Evolutionary conservation across 495 filamentous ascomycete genomes (phyloP), one percentile per base, ranked within the genome.

Genomic region (Entonaema liquescens): DNA sequence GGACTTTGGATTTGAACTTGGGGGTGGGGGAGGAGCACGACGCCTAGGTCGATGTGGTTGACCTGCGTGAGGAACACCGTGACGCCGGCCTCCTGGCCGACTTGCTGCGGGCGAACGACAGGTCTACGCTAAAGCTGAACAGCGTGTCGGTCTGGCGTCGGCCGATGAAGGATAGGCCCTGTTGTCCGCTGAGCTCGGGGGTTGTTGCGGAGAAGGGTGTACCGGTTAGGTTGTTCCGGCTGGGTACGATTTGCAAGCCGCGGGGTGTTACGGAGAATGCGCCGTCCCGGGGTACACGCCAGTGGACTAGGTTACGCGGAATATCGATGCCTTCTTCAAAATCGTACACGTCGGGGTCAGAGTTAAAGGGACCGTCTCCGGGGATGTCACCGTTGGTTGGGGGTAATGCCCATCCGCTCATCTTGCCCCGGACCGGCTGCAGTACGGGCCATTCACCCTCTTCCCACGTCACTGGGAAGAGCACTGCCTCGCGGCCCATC

Each of bases 401-500:
- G 15, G 83, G 83, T 8, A 84, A 67, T 9, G 72, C 44, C 79
- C 79, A 79, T 13, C 83, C 81, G 52, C 26, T 76, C 81, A 84
- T 83, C 1, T 53, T 49, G 44, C 83, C 84, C 35, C 76, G 53
- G 55, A 87, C 82, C 2, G 77, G 80, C 44, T 79, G 55, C 28
- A 82, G 58, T 26, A 82, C 61, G 0, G 83, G 83, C 79, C 78
- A 84, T 40, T 79, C 71, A 21, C 79, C 83, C 15, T 76, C 65
- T 0, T 77, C 61, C 87, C 86, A 90, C 2, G 77, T 80, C 1
- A 83, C 86, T 0, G 83, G 78, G 47, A 80, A 79, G 11, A 90
- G 74, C 7, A 88, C 81, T 1, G 83, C 80, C 72, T 89, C 87
- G 5, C 88, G 77, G 7, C 87, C 87, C 86, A 89, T 86, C 8